These are phyloP conservation scores for Capsicum rhomboideum DNA, from an alignment of 257 asterid genomes.

Conservation along the genomic window DNA sequence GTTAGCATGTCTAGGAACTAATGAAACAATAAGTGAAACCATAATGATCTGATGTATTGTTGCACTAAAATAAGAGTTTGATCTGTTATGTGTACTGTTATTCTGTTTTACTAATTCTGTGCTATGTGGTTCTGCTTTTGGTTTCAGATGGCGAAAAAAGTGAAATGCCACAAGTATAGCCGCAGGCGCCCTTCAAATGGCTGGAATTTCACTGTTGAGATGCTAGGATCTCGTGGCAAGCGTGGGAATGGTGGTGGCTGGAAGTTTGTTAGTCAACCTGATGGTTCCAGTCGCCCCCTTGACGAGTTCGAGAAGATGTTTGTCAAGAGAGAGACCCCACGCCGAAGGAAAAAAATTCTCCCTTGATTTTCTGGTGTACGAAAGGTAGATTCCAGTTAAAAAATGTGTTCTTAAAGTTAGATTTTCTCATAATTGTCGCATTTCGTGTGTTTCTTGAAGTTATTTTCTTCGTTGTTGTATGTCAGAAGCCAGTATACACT, in stretches of 20 bases:
- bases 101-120: neutral
- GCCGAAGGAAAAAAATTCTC: conserved; percentile 55
- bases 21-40: neutral
- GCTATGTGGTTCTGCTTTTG: neutral
- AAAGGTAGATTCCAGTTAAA: neutral
- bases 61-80: neutral
- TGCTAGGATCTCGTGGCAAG: conserved; percentile 61
- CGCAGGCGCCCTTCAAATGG: conserved; percentile 86
- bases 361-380: conserved; percentile 23
- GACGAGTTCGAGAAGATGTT: conserved; percentile 79
- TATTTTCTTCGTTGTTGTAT: neutral
- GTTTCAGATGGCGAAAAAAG: conserved; percentile 55
- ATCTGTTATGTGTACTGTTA: neutral
- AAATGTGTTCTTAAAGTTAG: neutral
- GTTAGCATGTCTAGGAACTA: conserved; percentile 20
- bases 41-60: neutral
- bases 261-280: conserved; percentile 72
- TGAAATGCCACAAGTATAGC: conserved; percentile 82
- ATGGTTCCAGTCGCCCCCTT: conserved; percentile 87
- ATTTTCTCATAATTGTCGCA: neutral
- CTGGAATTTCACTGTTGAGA: conserved; percentile 87
- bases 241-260: conserved; percentile 89
- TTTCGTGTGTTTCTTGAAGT: neutral
- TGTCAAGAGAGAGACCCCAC: conserved; percentile 84
- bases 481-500: neutral